Conservation (phyloP, 2,329 filamentous ascomycete genomes). For the Alternaria dauci region DNA sequence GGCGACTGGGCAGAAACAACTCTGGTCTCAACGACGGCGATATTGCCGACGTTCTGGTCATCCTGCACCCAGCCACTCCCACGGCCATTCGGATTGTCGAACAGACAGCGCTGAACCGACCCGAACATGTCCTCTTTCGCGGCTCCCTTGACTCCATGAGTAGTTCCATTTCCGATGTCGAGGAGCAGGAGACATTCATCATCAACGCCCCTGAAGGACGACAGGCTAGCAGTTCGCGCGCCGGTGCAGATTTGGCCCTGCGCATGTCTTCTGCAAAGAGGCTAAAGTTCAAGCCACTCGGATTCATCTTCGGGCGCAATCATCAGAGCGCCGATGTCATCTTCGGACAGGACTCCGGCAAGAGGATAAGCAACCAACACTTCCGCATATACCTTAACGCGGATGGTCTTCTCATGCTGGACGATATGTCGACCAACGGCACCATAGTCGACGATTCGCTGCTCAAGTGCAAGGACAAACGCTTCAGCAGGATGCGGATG, state of each 20-base stretch:
- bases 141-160: slow-evolving; percentile 54
- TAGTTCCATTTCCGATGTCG: slow-evolving; percentile 46
- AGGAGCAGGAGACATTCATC: slow-evolving; percentile 58
- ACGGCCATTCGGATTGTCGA: slow-evolving; percentile 76
- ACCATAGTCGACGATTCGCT: slow-evolving; percentile 81
- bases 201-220: slow-evolving; percentile 52
- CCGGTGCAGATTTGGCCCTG: slow-evolving; percentile 72
- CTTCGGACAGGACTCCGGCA: slow-evolving; percentile 69
- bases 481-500: slow-evolving; percentile 65
- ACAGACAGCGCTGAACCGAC: slow-evolving; percentile 60
- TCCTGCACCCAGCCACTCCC: slow-evolving; percentile 80
- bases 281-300: slow-evolving; percentile 72
- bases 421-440: slow-evolving; percentile 95
- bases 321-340: slow-evolving; percentile 73
- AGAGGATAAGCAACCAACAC: slow-evolving; percentile 90
- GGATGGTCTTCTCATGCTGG: slow-evolving; percentile 87
- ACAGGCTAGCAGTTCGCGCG: slow-evolving; percentile 27
- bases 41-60: slow-evolving; percentile 86
- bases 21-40: slow-evolving; percentile 85
- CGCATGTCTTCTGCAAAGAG: slow-evolving; percentile 71
- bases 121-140: slow-evolving; percentile 66
- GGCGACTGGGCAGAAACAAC: slow-evolving; percentile 79
- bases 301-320: slow-evolving; percentile 90
- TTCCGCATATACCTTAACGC: slow-evolving; percentile 92
- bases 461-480: slow-evolving; percentile 61